Evolutionary conservation across 768 basidiomycete genomes (phyloP).

Genomic region (Podaxis pistillaris): DNA sequence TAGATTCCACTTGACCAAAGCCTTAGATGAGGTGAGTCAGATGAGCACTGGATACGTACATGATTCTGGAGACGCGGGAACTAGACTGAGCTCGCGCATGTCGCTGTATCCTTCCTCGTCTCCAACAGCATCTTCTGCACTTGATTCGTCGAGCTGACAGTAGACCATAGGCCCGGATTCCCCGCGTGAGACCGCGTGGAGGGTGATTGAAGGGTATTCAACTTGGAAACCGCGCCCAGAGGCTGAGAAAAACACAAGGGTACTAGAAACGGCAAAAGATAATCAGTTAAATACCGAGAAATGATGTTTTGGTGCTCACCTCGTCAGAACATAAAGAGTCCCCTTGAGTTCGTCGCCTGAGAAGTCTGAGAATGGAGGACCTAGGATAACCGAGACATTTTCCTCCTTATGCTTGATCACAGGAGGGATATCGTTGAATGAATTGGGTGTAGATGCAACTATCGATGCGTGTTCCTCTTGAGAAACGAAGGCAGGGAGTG

Average conservation of each 20-base stretch:
- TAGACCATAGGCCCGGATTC: conserved; percentile 73
- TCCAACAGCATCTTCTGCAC: conserved; percentile 34
- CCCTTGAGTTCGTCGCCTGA: conserved; percentile 54
- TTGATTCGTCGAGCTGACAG: conserved; percentile 84
- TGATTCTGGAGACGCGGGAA: conserved; percentile 54
- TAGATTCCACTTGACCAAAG: conserved; percentile 61
- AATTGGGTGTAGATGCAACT: conserved; percentile 77
- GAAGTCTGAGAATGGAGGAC: conserved; percentile 68
- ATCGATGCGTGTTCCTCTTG: conserved; percentile 67
- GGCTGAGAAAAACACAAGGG: conserved; percentile 72
- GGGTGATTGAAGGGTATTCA: conserved; percentile 84
- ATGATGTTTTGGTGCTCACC: conserved; percentile 40
- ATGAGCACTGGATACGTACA: conserved; percentile 45
- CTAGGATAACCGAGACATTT: conserved; percentile 64
- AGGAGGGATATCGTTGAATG: conserved; percentile 84
- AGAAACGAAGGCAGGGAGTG: conserved; percentile 37
- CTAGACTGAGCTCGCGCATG: conserved; percentile 81
- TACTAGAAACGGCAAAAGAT: conserved; percentile 31
- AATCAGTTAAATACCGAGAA: conserved; percentile 5
- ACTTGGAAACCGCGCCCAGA: conserved; percentile 78
- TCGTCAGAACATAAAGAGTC: conserved; percentile 82
- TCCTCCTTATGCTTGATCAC: conserved; percentile 74
- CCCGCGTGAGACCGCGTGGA: conserved; percentile 87
- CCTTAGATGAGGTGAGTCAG: conserved; percentile 1
- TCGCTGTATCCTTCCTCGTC: conserved; percentile 38